phyloP scores from a whole-genome alignment of 805 yeast species.

The Candida pseudoglaebosa region DNA sequence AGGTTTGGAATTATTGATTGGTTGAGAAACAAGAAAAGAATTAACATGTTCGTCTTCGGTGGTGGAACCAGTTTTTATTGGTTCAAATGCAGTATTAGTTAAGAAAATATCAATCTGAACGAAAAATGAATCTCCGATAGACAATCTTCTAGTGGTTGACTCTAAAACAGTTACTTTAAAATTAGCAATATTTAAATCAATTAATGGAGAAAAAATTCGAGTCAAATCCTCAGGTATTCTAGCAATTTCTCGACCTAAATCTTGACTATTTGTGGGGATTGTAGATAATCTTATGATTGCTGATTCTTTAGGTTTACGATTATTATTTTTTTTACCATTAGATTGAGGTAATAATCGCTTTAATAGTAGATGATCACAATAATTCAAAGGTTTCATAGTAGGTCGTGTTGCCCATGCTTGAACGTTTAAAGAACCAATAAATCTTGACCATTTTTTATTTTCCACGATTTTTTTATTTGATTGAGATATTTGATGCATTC shows the following conservation, averaged over 20 bases:
- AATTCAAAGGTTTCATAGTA: constrained; percentile 42
- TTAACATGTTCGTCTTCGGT: constrained; percentile 8
- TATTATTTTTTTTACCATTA: constrained; percentile 8
- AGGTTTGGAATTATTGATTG: constrained; percentile 13
- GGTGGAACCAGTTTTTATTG: constrained; percentile 9
- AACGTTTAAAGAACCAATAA: constrained; percentile 57
- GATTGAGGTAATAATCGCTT: constrained; percentile 29
- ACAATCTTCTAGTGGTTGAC: constrained; percentile 49
- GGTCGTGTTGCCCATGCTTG: constrained; percentile 75
- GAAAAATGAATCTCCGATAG: constrained; percentile 73
- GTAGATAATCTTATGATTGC: constrained; percentile 34
- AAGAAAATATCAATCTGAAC: constrained; percentile 68
- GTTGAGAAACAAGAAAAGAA: neutral
- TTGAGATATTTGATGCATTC: constrained; percentile 12
- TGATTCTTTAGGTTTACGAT: constrained; percentile 19
- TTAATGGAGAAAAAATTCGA: constrained; percentile 57
- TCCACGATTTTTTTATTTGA: constrained; percentile 10
- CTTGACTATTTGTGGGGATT: constrained; percentile 11
- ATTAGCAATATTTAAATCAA: constrained; percentile 50
- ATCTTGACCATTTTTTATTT: constrained; percentile 31
- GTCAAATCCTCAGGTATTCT: constrained; percentile 72
- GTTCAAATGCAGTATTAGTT: constrained; percentile 31
- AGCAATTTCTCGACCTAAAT: constrained; percentile 61
- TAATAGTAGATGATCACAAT: constrained; percentile 41
- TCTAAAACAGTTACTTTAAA: constrained; percentile 58